Evolutionary conservation across 2,329 filamentous ascomycete species (phyloP).

Genomic region (Colletotrichum phormii): DNA sequence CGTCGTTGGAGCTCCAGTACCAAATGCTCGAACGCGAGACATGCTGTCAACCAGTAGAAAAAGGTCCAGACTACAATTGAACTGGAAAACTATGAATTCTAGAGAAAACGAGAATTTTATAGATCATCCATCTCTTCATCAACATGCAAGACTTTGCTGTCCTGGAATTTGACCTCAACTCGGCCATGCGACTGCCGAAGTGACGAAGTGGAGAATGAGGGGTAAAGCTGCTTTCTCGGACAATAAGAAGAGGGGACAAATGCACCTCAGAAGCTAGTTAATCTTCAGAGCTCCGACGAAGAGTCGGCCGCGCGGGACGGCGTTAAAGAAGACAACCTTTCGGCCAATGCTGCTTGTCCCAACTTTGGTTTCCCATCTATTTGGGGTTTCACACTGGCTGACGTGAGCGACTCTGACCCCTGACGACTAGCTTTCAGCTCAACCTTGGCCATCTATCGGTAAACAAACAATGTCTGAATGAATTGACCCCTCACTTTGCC

Average conservation of each 20-base stretch:
- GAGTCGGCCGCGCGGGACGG: not conserved
- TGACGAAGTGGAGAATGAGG: not conserved
- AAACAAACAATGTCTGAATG: not conserved
- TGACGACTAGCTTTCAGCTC: slow-evolving; percentile 4
- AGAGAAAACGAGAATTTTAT: no score
- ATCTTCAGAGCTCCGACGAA: not conserved
- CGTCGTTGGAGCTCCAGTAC: no score
- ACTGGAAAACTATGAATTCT: no score
- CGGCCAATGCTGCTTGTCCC: not conserved
- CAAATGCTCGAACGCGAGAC: no score
- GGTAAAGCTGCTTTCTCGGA: not conserved
- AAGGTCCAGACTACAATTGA: no score
- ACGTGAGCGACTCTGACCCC: slow-evolving; percentile 9
- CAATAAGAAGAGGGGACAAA: slow-evolving; percentile 11
- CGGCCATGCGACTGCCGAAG: not conserved
- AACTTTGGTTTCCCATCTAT: not conserved
- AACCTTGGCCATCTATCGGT: slow-evolving; percentile 19
- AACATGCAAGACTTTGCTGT: no score
- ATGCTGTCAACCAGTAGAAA: no score
- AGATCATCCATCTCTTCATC: no score
- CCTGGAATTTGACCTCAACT: not conserved
- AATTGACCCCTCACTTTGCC: slow-evolving; percentile 28
- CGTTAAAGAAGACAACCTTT: not conserved
- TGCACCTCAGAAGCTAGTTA: slow-evolving; percentile 24
- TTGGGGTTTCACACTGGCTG: not conserved